Conservation (phyloP, 2,329 filamentous ascomycete species). For the Cytospora mali region DNA sequence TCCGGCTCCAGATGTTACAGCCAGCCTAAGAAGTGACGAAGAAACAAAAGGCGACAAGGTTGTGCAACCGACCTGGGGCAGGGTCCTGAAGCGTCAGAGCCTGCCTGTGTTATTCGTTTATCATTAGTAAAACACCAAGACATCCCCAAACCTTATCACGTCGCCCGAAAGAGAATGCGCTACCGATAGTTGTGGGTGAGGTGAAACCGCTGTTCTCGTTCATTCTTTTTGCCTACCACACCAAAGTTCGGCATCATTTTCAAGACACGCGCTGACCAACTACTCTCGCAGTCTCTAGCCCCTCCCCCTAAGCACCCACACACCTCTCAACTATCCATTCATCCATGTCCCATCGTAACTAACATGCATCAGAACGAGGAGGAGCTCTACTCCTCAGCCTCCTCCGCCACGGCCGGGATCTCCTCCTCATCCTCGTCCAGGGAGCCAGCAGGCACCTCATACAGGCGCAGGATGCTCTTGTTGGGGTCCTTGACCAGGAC, state of each 20-base stretch:
- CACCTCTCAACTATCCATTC: neutral
- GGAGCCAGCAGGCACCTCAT: constrained; percentile 83
- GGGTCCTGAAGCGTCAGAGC: too few relatives aligned
- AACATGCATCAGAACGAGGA: neutral
- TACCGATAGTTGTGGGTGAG: neutral
- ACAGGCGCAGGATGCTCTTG: constrained; percentile 91
- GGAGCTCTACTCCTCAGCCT: constrained; percentile 51
- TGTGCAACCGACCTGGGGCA: too few relatives aligned
- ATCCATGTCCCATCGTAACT: neutral
- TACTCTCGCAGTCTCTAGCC: neutral
- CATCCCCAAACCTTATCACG: neutral
- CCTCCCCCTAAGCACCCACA: too few relatives aligned
- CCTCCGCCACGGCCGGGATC: constrained; percentile 47
- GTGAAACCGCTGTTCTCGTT: neutral
- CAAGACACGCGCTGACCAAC: neutral
- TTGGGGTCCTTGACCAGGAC: constrained; percentile 90
- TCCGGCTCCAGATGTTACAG: too few relatives aligned
- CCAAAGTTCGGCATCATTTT: neutral
- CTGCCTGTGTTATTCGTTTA: too few relatives aligned
- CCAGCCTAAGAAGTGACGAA: too few relatives aligned
- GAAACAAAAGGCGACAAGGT: too few relatives aligned
- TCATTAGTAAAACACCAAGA: neutral
- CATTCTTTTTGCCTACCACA: constrained; percentile 2
- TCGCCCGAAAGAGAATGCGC: neutral
- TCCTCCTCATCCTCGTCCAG: constrained; percentile 83